Evolutionary conservation across 805 yeast genomes (phyloP), one percentile per base, ranked within the genome.

Genomic region (Brettanomyces custersianus): DNA sequence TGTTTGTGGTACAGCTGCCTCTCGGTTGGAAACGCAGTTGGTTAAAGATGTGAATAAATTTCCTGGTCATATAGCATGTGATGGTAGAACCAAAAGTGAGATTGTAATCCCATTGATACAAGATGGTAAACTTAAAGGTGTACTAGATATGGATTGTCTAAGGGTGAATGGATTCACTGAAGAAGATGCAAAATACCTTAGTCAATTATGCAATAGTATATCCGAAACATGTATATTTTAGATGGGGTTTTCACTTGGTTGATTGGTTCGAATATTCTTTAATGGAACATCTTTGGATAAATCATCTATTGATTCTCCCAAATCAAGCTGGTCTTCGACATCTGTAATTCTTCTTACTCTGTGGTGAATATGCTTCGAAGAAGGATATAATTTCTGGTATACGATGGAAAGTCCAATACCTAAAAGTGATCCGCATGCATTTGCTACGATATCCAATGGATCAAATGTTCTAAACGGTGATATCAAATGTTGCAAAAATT

Each of bases 1-100:
- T 11, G 97, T 90, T 1, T 92, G 97, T 61, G 97, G 98, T 4
- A 62, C 73, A 1, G 94, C 95, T 2, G 95, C 94, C 0, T 41
- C 51, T 0, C 43, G 63, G 1, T 57, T 58, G 37, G 36, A 55
- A 30, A 81, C 95, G 1, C 95, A 86, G 52, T 51, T 87, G 5
- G 96, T 90, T 9, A 65, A 69, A 1, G 74, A 90, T 54, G 97
- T 90, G 2, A 66, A 80, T 16, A 55, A 70, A 46, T 86, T 75
- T 48, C 94, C 95, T 0, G 94, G 94, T 1, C 97, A 90, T 54
- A 92, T 90, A 44, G 97, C 97, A 0, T 90, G 98, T 60, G 98
- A 92, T 60, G 95, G 95, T 0, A 95, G 79, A 40, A 90, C 97
- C 0, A 71, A 80, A 43, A 82, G 95, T 55, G 98, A 90, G 53